Percentiles rank a stretch among this genome's conserved stretches.
Conservation (phyloP, 345 rosid genomes). For the Boechera stricta region DNA sequence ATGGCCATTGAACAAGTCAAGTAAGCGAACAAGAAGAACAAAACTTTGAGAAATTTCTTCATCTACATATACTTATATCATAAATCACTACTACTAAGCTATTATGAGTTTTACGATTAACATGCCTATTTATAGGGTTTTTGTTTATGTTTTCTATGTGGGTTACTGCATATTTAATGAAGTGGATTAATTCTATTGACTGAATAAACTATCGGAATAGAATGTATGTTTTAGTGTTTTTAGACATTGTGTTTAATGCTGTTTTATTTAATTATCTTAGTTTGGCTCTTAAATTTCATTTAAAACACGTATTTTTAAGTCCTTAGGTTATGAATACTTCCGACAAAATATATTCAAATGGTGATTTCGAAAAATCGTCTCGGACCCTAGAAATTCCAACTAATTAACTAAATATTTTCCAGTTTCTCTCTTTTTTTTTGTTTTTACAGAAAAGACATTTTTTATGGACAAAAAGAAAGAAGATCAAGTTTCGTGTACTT, state of each 20-base stretch:
- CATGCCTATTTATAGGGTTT: constrained; percentile 21
- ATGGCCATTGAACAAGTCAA: constrained; percentile 33
- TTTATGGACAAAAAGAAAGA: not conserved
- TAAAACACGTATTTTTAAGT: not conserved
- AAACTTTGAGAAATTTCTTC: constrained; percentile 29
- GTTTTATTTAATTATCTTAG: not conserved
- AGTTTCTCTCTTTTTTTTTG: too few species aligned
- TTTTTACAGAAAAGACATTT: not conserved
- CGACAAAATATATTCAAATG: not conserved
- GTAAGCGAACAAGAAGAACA: constrained; percentile 30
- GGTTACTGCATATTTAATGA: constrained; percentile 27
- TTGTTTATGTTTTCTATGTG: constrained; percentile 20
- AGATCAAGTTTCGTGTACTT: not conserved
- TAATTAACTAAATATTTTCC: too few species aligned
- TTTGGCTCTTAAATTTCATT: not conserved
- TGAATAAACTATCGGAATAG: not conserved
- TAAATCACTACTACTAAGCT: not conserved
- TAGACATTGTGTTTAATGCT: not conserved
- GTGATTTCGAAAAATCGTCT: not conserved
- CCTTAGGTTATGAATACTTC: not conserved
- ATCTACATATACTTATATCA: not conserved
- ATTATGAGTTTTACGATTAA: not conserved
- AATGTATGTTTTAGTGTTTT: not conserved
- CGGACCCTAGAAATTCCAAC: too few species aligned
- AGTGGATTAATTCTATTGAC: constrained; percentile 29